A percentile compares a stretch with the other conserved stretches of the same genome.
Conservation (phyloP, 2,329 filamentous ascomycete species). For the Penicillium concentricum region DNA sequence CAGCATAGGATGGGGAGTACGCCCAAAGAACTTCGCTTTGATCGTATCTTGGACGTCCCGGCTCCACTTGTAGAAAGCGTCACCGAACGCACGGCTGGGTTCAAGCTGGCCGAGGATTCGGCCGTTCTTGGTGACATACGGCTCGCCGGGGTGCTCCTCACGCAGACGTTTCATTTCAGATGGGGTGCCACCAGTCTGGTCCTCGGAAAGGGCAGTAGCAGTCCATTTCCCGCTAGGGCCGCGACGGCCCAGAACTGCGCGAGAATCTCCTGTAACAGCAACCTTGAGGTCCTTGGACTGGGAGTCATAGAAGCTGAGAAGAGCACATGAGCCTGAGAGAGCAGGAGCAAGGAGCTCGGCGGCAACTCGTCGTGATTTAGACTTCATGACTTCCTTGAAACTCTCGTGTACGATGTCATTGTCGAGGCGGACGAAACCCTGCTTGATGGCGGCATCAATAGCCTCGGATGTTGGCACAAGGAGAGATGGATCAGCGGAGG, state of each 20-base stretch:
- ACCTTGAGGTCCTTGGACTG: slow-evolving; percentile 83
- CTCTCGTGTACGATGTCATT: slow-evolving; percentile 93
- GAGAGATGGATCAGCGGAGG: slow-evolving; percentile 56
- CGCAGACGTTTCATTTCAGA: slow-evolving; percentile 81
- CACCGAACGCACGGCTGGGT: slow-evolving; percentile 90
- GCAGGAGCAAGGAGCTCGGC: slow-evolving; percentile 91
- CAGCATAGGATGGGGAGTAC: slow-evolving; percentile 71
- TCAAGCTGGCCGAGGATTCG: slow-evolving; percentile 90
- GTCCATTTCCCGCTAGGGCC: slow-evolving; percentile 82
- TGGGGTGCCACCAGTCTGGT: slow-evolving; percentile 88
- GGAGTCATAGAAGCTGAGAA: slow-evolving; percentile 94
- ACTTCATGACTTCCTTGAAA: slow-evolving; percentile 85
- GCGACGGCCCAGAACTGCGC: slow-evolving; percentile 84
- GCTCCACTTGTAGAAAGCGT: slow-evolving; percentile 96
- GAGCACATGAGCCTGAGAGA: slow-evolving; percentile 92
- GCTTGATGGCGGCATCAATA: slow-evolving; percentile 88
- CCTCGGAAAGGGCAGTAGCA: slow-evolving; percentile 82
- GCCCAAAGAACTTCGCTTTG: slow-evolving; percentile 82
- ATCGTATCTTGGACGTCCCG: slow-evolving; percentile 79
- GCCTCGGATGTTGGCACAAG: slow-evolving; percentile 72
- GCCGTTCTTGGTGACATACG: slow-evolving; percentile 81
- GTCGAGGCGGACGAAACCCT: slow-evolving; percentile 82
- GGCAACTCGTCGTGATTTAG: slow-evolving; percentile 83
- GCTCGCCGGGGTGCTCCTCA: slow-evolving; percentile 83
- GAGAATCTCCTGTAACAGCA: slow-evolving; percentile 93